Conservation (phyloP, 75 land plant genomes). For the Cryptomeria japonica region DNA sequence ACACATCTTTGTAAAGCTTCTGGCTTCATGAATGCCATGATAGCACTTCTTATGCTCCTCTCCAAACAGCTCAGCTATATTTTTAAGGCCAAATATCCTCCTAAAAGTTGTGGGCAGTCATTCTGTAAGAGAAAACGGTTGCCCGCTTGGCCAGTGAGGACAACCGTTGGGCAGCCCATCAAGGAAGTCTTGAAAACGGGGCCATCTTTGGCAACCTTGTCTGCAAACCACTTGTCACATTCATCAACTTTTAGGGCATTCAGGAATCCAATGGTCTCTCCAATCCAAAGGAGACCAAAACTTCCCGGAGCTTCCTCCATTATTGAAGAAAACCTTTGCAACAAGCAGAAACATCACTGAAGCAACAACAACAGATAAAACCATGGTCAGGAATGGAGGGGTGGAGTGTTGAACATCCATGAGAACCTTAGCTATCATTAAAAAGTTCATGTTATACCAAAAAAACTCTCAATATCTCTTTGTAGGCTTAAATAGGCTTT, state of each 20-base stretch:
- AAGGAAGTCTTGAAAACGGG: slow-evolving; percentile 39
- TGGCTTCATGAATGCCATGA: slow-evolving; percentile 19
- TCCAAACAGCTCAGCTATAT: no score
- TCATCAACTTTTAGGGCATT: slow-evolving; percentile 13
- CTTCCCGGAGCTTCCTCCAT: slow-evolving; percentile 22
- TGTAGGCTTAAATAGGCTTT: not conserved
- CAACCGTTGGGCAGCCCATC: not conserved
- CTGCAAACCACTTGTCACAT: slow-evolving; percentile 20
- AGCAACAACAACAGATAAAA: not conserved
- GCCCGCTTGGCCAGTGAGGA: slow-evolving; percentile 29
- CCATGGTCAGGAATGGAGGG: no score
- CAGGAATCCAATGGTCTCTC: slow-evolving; percentile 39
- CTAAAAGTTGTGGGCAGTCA: not conserved
- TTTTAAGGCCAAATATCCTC: not conserved
- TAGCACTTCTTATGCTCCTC: no score
- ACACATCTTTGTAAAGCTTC: not conserved
- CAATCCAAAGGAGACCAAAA: slow-evolving; percentile 36
- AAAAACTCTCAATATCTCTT: not conserved
- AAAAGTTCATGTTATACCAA: no score
- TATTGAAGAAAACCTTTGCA: no score
- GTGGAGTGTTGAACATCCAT: no score
- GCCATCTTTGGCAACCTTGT: slow-evolving; percentile 19
- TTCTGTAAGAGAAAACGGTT: slow-evolving; percentile 29
- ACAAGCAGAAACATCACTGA: not conserved
- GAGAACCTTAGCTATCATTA: no score